Percentiles rank a stretch among this genome's conserved stretches.
Evolutionary conservation across 352 stramenopile species (phyloP).

Genomic region (Phytopythium vexans): DNA sequence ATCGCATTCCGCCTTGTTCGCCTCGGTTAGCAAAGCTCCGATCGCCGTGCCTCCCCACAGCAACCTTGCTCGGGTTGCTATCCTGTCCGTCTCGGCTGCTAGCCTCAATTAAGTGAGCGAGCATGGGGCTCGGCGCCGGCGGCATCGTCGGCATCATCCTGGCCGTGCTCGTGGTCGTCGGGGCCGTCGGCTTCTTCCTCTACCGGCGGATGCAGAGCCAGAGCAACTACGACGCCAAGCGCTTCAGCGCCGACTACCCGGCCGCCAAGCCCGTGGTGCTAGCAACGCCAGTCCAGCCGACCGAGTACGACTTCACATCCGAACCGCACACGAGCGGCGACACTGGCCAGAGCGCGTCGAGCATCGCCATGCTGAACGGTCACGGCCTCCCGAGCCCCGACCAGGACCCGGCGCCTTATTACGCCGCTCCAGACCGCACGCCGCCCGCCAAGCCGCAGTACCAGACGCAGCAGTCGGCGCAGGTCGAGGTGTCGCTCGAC

Average conservation of each 20-base stretch:
- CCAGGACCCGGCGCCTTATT: conserved; percentile 23
- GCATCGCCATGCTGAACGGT: conserved; percentile 30
- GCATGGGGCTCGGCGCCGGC: conserved; percentile 15
- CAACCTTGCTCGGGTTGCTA: no score
- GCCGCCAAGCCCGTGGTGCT: conserved; percentile 14
- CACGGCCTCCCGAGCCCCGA: conserved; percentile 16
- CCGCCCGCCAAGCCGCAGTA: background rate
- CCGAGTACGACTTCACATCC: conserved; percentile 35
- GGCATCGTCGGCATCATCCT: conserved; percentile 41
- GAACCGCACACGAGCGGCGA: conserved; percentile 8
- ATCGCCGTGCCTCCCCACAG: no score
- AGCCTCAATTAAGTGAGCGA: background rate
- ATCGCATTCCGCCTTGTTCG: background rate
- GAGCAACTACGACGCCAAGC: conserved; percentile 27
- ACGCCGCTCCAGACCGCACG: conserved; percentile 11
- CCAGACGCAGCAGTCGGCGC: background rate
- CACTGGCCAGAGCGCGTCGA: conserved; percentile 14
- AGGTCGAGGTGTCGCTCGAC: conserved; percentile 9
- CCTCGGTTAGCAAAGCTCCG: no score
- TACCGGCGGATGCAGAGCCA: conserved; percentile 27
- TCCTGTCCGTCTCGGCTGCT: background rate
- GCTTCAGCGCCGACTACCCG: conserved; percentile 31
- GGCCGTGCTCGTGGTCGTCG: conserved; percentile 31
- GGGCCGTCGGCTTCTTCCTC: conserved; percentile 30
- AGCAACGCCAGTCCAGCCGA: conserved; percentile 20